Evolutionary conservation across 257 asterid genomes (phyloP).

Genomic region (Vinca minor): DNA sequence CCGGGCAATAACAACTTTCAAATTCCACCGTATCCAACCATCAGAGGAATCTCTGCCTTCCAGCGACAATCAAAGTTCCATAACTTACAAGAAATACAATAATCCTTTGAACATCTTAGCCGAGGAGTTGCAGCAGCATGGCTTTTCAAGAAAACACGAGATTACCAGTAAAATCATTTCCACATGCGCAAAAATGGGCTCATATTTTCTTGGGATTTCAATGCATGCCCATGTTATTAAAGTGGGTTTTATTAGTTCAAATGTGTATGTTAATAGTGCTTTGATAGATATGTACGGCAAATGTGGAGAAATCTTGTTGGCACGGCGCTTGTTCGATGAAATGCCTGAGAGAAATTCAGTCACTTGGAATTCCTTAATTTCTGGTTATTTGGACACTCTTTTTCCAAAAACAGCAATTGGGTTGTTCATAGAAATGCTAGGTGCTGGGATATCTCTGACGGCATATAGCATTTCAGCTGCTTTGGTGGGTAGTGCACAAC

Average conservation of each 20-base stretch:
- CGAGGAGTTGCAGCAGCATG: conserved; percentile 21
- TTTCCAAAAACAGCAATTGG: conserved; percentile 23
- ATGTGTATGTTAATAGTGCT: conserved; percentile 38
- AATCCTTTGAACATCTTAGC: conserved; percentile 14
- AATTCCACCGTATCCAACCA: neutral
- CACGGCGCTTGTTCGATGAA: conserved; percentile 30
- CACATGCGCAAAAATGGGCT: conserved; percentile 29
- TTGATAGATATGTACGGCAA: conserved; percentile 30
- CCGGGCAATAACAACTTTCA: conserved; percentile 12
- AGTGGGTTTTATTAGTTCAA: conserved; percentile 40
- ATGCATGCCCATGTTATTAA: conserved; percentile 39
- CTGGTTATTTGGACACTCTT: conserved; percentile 29
- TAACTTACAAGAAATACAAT: neutral
- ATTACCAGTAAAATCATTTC: conserved; percentile 38
- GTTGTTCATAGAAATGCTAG: conserved; percentile 37
- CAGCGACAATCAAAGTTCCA: conserved; percentile 13
- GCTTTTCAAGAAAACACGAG: conserved; percentile 23
- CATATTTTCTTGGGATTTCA: conserved; percentile 29
- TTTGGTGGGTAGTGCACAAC: conserved; percentile 38
- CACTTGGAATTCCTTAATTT: conserved; percentile 36
- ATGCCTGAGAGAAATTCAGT: conserved; percentile 29
- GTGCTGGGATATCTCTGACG: conserved; percentile 27
- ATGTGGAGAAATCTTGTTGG: conserved; percentile 21
- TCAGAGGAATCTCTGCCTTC: conserved; percentile 10
- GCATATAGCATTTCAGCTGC: conserved; percentile 39